Base-by-base conservation (phyloP, 495 filamentous ascomycete genomes). In the Xylaria intraflava region DNA sequence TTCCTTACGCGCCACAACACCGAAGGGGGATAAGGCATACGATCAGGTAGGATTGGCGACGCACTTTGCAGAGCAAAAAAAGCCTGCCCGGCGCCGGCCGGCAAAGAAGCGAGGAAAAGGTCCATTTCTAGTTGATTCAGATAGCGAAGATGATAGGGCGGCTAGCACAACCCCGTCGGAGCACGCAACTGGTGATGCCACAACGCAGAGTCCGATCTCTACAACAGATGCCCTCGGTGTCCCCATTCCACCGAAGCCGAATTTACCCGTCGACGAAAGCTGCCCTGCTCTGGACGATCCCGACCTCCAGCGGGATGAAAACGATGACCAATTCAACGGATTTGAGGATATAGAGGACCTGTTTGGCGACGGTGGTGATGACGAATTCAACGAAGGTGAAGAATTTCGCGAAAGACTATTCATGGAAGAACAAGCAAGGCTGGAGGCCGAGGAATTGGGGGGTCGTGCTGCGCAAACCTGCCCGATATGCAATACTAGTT, bases 401-500 rank as follows among this genome's bases (percentile, higher is more conserved):
- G 83, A 87, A 64, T 79, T 72, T 52, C 58, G 78, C 10, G 83
- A 84, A 64, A 72, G 80, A 56, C 62, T 72, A 36, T 83, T 74
- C 64, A 81, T 84, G 80, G 75, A 80, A 62, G 82, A 84, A 60
- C 82, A 86, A 59, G 74, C 73, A 12, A 65, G 69, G 36, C 67
- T 86, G 7, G 84, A 86, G 53, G 72, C 71, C 24, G 75, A 69
- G 45, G 78, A 79, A 53, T 71, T 72, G 2, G 64, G 55, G 12
- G 53, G 62, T 27, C 67, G 73, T 9, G 70, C 74, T 58, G 59
- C 65, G 27, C 64, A 69, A 46, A 62, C 69, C 46, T 96, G 91
- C 71, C 91, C 91, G 1, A 81, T 96, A 39, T 96, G 91, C 60
- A 77, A 79, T 59, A 71, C 70, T 29, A 81, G 69, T 60, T 67